Evolutionary conservation across 257 asterid genomes (phyloP).

Genomic region (Solanum medicagineum): DNA sequence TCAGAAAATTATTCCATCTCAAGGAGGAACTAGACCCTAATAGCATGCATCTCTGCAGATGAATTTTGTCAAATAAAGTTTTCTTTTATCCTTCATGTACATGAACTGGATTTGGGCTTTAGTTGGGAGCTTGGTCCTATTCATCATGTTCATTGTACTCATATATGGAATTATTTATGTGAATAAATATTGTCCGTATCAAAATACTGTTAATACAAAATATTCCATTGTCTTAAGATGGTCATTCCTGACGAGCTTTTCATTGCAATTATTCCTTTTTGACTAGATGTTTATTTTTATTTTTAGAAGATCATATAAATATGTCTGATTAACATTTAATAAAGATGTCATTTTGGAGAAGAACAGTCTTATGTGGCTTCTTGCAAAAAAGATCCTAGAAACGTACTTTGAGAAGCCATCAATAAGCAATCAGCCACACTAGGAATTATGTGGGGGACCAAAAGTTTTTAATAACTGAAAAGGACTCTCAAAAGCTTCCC

Average conservation of each 20-base stretch:
- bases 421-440: neutral
- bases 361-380: neutral
- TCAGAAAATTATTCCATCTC: neutral
- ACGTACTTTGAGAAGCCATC: neutral
- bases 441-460: neutral
- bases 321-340: neutral
- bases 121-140: neutral
- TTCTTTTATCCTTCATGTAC: neutral
- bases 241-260: neutral
- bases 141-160: neutral
- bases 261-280: neutral
- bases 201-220: neutral
- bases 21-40: neutral
- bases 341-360: neutral
- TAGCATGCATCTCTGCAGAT: neutral
- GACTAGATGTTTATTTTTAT: neutral
- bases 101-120: neutral
- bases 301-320: neutral
- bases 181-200: neutral
- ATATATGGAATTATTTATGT: neutral
- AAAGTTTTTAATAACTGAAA: neutral
- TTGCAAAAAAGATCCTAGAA: neutral
- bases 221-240: neutral
- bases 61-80: neutral
- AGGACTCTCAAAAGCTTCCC: neutral